Base-by-base conservation (phyloP, 257 asterid genomes). In the Perilla frutescens region DNA sequence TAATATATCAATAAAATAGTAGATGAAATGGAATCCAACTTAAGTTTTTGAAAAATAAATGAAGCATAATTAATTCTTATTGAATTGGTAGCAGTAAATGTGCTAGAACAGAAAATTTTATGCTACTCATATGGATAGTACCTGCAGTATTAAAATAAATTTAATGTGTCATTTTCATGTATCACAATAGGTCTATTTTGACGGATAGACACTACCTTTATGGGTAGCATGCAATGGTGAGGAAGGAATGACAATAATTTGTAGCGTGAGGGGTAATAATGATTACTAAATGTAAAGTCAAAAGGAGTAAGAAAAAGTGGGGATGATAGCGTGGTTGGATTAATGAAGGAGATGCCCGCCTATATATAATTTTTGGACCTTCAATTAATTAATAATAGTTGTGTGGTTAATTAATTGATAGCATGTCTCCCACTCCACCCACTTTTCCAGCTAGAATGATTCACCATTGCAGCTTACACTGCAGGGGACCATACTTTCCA, bases 371-470 rank as follows among this genome's bases (percentile, higher is more conserved):
- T 29, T 53, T 65, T 49, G 47, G 71, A 67, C 32, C 62, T 59
- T 26, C 70, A 58, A 48, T 64, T 41, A 37, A 68, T 48, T 51
- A 67, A 66, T 77, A 83, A 71, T 70, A 43, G 59, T 78, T 59
- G 75, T 80, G 58, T 59, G 70, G 51, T 65, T 47, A 26, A 65
- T 79, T 76, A 26, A 65, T 79, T 76, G 73, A 82, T 58, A 73
- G 67, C 87, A 80, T 87, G 92, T 83, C 71, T 70, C 85, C 90
- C 87, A 86, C 90, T 81, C 79, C 84, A 48, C 72, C 74, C 8
- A 66, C 79, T 71, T 50, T 62, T 72, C 73, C 71, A 44, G 69
- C 70, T 72, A 69, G 76, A 79, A 77, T 75, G 63, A 71, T 65
- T 75, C 62, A 58, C 29, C 31, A 11, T 59, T 69, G 15, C 56